Evolutionary conservation across 768 basidiomycete genomes (phyloP), one percentile per base, ranked within the genome.

Genomic region (Suillus fuscotomentosus): DNA sequence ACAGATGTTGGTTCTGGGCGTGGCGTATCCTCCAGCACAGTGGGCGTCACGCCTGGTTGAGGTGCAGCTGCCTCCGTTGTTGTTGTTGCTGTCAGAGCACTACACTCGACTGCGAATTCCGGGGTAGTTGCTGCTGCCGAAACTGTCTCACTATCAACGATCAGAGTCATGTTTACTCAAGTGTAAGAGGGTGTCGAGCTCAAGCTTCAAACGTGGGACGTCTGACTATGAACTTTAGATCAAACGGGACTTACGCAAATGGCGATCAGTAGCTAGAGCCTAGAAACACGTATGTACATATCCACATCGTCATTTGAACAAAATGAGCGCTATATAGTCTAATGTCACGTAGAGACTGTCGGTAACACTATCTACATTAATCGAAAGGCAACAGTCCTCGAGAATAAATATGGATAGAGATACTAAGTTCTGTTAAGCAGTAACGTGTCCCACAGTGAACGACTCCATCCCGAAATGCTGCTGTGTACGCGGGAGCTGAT

Each of bases 401-500:
- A 59, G 22, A 60, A 72, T 73, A 72, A 69, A 75, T 72, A 75
- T 65, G 43, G 17, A 68, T 67, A 61, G 55, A 62, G 47, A 59
- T 66, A 54, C 34, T n/a, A 5, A 42, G 43, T 67, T 20, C 65
- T 71, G 36, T n/a, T 60, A 73, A 20, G 65, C 65, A 24, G 63
- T 59, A 34, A 69, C 65, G 10, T 66, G 70, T 45, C 64, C 65
- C 61, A 67, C 69, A 20, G 61, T 64, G n/a, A 62, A 24, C 17
- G 65, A 63, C 48, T 62, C 64, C 31, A 60, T 31, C 24, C 51
- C 57, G 3, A 60, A 36, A 13, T 63, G 56, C 22, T 34, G 47
- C 15, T 60, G 55, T 38, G 57, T 59, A 50, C 65, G 63, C 7
- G 62, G 34, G 17, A 55, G 60, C 3, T 62, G 42, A 54, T 69